Conservation (phyloP, 345 rosid genomes). For the Tarenaya hassleriana region DNA sequence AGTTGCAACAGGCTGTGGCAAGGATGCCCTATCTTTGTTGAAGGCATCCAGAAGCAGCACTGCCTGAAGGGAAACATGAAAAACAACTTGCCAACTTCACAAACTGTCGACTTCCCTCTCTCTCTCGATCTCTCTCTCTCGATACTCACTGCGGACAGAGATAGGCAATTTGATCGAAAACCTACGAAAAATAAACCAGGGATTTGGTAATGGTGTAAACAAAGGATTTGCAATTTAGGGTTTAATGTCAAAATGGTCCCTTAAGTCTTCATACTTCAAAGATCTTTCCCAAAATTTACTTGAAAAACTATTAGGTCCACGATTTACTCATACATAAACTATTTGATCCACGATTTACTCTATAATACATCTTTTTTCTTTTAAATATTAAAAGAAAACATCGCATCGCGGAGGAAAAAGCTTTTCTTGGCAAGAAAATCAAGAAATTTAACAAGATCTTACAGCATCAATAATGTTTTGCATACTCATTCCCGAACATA, state of each 20-base stretch:
- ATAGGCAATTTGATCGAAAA: constrained; percentile 7
- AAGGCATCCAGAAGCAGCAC: constrained; percentile 93
- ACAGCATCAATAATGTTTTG: no score
- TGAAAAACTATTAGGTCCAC: neutral
- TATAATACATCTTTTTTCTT: no score
- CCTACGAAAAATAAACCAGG: neutral
- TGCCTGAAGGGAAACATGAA: constrained; percentile 47
- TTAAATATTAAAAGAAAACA: no score
- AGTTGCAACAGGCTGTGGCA: constrained; percentile 80
- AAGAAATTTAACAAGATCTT: no score
- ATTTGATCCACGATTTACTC: neutral
- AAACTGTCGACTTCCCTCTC: constrained; percentile 54
- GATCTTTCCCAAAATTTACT: neutral
- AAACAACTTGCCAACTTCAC: constrained; percentile 5
- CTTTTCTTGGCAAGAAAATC: no score
- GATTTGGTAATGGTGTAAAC: no score
- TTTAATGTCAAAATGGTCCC: neutral
- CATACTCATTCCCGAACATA: no score
- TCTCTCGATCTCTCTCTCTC: constrained; percentile 22
- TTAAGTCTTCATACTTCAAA: neutral
- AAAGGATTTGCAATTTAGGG: neutral
- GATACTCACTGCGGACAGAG: constrained; percentile 20
- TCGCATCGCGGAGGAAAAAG: no score
- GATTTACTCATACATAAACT: no score
- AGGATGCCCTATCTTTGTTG: constrained; percentile 93